Conservation (phyloP, 176 grass and related monocot genomes). For the Saccharum spontaneum region DNA sequence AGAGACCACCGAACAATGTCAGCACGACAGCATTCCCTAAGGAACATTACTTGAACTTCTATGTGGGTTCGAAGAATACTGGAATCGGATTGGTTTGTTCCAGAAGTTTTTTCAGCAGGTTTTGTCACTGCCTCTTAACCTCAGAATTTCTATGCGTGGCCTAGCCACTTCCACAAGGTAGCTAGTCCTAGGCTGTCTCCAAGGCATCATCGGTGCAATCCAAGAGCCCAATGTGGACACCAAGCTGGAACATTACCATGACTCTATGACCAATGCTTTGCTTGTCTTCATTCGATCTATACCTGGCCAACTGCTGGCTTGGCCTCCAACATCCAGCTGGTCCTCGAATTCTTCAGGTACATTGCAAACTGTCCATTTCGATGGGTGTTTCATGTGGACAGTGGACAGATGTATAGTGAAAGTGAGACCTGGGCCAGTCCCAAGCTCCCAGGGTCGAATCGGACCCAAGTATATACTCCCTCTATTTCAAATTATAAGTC, state of each 20-base stretch:
- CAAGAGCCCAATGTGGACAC: not conserved
- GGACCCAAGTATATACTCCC: too few species aligned
- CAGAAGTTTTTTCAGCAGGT: not conserved
- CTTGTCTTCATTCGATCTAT: not conserved
- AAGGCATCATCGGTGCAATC: slow-evolving; percentile 5
- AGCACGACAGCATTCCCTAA: not conserved
- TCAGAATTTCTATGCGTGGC: not conserved
- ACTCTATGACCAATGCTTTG: too few species aligned
- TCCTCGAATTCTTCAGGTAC: not conserved
- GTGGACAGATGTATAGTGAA: too few species aligned
- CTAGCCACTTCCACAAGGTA: not conserved
- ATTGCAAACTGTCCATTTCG: not conserved
- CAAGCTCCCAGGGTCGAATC: too few species aligned
- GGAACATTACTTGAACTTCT: slow-evolving; percentile 13
- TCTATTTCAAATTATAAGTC: too few species aligned
- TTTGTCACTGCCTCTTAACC: not conserved
- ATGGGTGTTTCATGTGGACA: not conserved
- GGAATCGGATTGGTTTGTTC: slow-evolving; percentile 9
- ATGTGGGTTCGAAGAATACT: not conserved
- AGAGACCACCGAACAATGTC: not conserved
- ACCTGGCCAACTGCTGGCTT: not conserved
- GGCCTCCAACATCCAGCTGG: not conserved
- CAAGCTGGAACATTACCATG: not conserved
- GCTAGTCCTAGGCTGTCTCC: not conserved
- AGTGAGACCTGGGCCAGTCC: too few species aligned